A percentile compares a stretch with the other conserved stretches of the same genome.
Evolutionary conservation across 2,329 filamentous ascomycete species (phyloP).

Genomic region (Fusarium virguliforme): DNA sequence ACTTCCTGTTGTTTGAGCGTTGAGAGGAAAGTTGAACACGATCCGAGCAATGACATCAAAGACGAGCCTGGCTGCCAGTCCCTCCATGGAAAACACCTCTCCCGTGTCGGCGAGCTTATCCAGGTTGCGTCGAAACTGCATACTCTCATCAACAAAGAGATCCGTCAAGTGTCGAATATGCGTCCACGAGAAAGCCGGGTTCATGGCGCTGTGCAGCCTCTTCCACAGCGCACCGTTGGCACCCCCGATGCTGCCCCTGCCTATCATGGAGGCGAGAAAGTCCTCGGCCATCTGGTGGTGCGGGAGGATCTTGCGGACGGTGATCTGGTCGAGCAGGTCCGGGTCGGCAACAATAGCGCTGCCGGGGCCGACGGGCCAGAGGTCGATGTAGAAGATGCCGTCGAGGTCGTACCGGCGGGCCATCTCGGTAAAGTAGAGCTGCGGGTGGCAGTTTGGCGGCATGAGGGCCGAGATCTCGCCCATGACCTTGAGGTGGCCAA

Average conservation of each 20-base stretch:
- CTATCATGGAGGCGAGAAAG: conserved; percentile 17
- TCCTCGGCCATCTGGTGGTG: conserved; percentile 14
- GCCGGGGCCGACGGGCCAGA: conserved; percentile 26
- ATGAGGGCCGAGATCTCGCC: conserved; percentile 17
- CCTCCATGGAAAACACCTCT: conserved; percentile 34
- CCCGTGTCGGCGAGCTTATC: neutral
- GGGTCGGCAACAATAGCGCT: conserved; percentile 18
- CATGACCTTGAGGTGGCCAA: conserved; percentile 27
- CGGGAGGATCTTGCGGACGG: conserved; percentile 4
- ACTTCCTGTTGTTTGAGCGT: conserved; percentile 26
- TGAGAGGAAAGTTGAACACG: neutral
- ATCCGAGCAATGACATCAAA: conserved; percentile 16
- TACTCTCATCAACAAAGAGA: conserved; percentile 23
- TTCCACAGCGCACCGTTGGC: conserved; percentile 19
- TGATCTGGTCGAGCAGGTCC: conserved; percentile 21
- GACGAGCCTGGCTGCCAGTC: neutral
- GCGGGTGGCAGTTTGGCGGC: conserved; percentile 32
- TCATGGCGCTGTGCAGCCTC: conserved; percentile 11
- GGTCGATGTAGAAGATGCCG: conserved; percentile 35
- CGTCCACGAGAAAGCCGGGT: conserved; percentile 20
- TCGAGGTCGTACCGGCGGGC: conserved; percentile 14
- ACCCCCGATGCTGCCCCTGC: neutral
- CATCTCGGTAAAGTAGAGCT: conserved; percentile 31
- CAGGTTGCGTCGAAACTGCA: conserved; percentile 4
- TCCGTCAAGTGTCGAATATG: conserved; percentile 12